Evolutionary conservation across 306 rosid genomes (phyloP).

Genomic region (Sechiopsis laciniata): DNA sequence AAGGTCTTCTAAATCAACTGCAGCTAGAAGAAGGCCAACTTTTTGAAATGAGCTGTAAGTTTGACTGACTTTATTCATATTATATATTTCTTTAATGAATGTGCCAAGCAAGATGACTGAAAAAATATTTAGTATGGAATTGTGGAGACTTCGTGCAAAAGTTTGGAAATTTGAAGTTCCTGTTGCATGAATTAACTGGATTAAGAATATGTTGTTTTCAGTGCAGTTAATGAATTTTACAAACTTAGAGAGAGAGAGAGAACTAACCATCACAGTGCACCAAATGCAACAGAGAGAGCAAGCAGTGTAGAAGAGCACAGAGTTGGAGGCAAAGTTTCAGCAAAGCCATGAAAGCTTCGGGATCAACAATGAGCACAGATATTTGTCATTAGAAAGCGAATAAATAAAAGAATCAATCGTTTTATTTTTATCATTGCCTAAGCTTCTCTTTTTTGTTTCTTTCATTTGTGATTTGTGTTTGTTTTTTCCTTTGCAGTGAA

Average conservation of each 20-base stretch:
- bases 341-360: slow-evolving; percentile 8
- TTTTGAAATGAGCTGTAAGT: neutral
- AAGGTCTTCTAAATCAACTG: slow-evolving; percentile 16
- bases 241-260: neutral
- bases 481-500: slow-evolving; percentile 14
- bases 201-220: too few species aligned
- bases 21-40: neutral
- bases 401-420: neutral
- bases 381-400: neutral
- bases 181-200: slow-evolving; percentile 6
- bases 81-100: neutral
- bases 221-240: neutral
- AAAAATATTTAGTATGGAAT: neutral
- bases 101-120: neutral
- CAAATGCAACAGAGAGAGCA: neutral
- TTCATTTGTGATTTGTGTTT: neutral
- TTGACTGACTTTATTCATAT: neutral
- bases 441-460: neutral
- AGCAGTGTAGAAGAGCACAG: slow-evolving; percentile 12
- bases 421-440: neutral
- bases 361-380: neutral
- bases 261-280: slow-evolving; percentile 14
- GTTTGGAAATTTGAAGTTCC: neutral
- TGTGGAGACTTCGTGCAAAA: neutral
- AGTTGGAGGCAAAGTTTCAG: neutral